Evolutionary conservation across 768 basidiomycete genomes (phyloP), one percentile per base, ranked within the genome.

Genomic region (Holtermanniella nyarrowii): DNA sequence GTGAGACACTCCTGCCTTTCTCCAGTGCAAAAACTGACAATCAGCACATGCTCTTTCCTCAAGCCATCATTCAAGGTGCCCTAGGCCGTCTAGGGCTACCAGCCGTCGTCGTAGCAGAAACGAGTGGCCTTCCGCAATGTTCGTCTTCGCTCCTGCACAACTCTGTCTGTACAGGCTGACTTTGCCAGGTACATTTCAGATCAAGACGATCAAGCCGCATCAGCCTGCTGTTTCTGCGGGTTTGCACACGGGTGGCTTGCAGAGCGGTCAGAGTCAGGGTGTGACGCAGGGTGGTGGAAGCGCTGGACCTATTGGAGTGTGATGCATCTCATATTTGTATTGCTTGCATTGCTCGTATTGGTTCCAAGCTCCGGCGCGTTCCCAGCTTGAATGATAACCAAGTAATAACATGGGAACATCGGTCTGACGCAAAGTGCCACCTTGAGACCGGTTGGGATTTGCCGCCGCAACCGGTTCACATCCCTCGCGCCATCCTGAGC

Each of bases 101-200:
- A 39, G 82, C 79, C 20, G 81, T 79, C 2, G 86, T 96, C 0
- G 74, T 78, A 0, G 82, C 88, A 3, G 90, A 96, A 65, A 80
- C 88, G 5, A 81, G 78, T 1, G 78, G 80, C 1, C 70, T 90
- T 62, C 91, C 90, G 20, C 88, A 91, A 77, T 93, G 90, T 89
- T 70, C 47, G 53, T 20, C 18, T 41, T 31, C 10, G 45, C 21
- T 21, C 13, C 44, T 55, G 12, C n/a, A n/a, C 25, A 18, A 40
- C n/a, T 25, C 16, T 43, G 5, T 46, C 37, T 12, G 11, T 39
- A 48, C 11, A 12, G 11, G 18, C 25, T 48, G 11, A 48, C 31
- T 12, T 23, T 20, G 5, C 20, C 41, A 66, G 64, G 64, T 42
- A 67, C 65, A 48, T 67, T 67, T 54, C 65, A 67, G 45, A 64